Base-by-base conservation (phyloP, 257 asterid species). In the Nicotiana obtusifolia region DNA sequence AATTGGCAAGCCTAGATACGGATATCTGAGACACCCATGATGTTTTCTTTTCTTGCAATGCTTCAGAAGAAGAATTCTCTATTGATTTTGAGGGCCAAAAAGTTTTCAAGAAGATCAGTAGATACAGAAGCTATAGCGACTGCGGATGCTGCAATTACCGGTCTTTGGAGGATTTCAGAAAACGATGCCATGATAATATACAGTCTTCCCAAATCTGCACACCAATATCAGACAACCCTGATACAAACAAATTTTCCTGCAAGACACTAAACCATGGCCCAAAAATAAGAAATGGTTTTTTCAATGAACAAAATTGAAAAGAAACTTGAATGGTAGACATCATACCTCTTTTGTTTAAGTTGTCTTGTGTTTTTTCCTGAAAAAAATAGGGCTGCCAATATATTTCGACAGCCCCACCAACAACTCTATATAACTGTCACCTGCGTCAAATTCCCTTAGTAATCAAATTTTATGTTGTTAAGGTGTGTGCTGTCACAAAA, bases 71-170 rank as follows among this genome's bases (percentile, higher is more conserved):
- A 71, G 88, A 76, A 49, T 84, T 13, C 17, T 88, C 91, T 24
- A 88, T 77, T 37, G 94, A 87, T 71, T 81, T 89, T 5, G 44
- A 61, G 24, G 95, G 92, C 67, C 84, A 78, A 5, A 5, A 88
- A 78, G 83, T 89, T 93, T 15, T 92, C 95, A 22, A 82, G 93
- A 87, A 92, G 85, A 83, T 95, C 97, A 35, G 95, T 88, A 44
- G 97, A 92, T 84, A 93, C 89, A 76, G 97, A 93, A 41, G 99
- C 97, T 76, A 90, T 76, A 22, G 97, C 95, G 37, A 91, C 87
- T 5, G 97, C 97, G 62, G 97, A 93, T 80, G 97, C 99, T 52
- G 97, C 99, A 75, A 93, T 81, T 71, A 92, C 89, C 7, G 97
- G 98, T 88, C 98, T 90, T 68, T 92, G 94, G 73, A 90, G 82